phyloP scores from a whole-genome alignment of 1,284 basidiomycete species.

The Coriolopsis trogii region DNA sequence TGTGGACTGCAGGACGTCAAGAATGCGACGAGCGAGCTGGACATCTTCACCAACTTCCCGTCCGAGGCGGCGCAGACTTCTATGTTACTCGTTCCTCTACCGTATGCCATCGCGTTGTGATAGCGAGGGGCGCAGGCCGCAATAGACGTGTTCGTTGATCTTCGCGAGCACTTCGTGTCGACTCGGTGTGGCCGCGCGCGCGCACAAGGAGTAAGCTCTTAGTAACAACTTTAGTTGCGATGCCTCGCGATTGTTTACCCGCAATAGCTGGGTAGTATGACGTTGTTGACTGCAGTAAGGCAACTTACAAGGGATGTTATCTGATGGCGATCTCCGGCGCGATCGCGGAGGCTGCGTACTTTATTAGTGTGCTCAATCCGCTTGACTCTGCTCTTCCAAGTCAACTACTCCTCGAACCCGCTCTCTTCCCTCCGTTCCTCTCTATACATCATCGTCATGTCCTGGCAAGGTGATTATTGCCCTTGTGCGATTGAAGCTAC shows the following conservation, averaged over 20 bases:
- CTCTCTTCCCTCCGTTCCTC: constrained; percentile 1
- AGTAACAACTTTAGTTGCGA: not conserved
- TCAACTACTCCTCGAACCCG: not conserved
- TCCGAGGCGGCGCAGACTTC: constrained; percentile 18
- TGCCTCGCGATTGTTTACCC: not conserved
- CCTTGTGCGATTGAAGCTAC: not conserved
- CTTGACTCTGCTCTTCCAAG: constrained; percentile 11
- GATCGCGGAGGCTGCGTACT: constrained; percentile 10
- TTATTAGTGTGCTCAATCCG: constrained; percentile 17
- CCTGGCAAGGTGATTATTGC: constrained; percentile 39
- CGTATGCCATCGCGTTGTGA: constrained; percentile 12
- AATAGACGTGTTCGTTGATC: not conserved
- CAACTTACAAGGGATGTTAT: constrained; percentile 20
- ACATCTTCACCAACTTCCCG: constrained; percentile 28
- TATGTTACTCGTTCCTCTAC: constrained; percentile 10
- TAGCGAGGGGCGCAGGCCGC: not conserved
- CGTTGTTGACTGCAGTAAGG: not conserved
- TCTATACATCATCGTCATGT: constrained; percentile 30
- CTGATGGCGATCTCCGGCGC: constrained; percentile 31
- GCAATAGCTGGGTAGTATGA: not conserved
- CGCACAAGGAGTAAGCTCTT: too few species aligned
- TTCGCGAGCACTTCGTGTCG: too few species aligned
- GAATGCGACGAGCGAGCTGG: constrained; percentile 34
- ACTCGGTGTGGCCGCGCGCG: too few species aligned
- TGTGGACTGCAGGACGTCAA: constrained; percentile 38